Evolutionary conservation across 2,329 filamentous ascomycete species (phyloP), one percentile per base, ranked within the genome.

Genomic region (Aspergillus sp.): DNA sequence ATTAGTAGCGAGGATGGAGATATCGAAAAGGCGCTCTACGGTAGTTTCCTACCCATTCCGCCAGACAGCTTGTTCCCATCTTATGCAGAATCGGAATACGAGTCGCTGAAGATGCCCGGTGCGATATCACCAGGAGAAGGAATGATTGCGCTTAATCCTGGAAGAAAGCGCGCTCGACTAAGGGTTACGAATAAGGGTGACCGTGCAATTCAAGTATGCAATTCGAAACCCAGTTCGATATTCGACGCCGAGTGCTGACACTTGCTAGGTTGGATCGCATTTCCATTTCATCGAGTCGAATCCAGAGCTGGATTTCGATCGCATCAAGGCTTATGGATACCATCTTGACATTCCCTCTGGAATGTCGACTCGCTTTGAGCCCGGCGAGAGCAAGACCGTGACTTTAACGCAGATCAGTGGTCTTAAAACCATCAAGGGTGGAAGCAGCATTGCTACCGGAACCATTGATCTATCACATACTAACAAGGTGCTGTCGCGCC

Each of bases 221-320:
- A 30, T 30, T 30, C 8, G 9, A 30, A 30, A 30, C 27, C 3
- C 27, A 30, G 27, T 11, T 30, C 27, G 27, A 30, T 3, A 30
- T 30, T 30, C 27, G 8, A 30, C 27, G 27, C 9, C 9, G 27
- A 30, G 27, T 30, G 27, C 9, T 30, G 27, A 30, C 27, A 30
- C 9, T 30, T 30, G 8, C 27, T 30, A 97, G 83, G 82, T 90
- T 59, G 93, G 93, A 30, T 96, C 91, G 34, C 93, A 98, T 76
- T 98, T 96, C 74, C 93, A 97, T 76, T 96, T 98, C 73, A 86
- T 96, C 69, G 93, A 98, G 79, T 89, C 87, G n/a, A 98, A 98
- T 75, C 90, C 92, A 0, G 86, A 90, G 72, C 83, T 98, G 51
- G 85, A 90, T 61, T 98, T 98, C 73, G 93, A 98, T 75, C 90